Percentiles rank a stretch among this genome's conserved stretches.
These are phyloP conservation scores for Penicillium simplicissimum DNA, from an alignment of 495 filamentous ascomycete species.

Conservation along the genomic window DNA sequence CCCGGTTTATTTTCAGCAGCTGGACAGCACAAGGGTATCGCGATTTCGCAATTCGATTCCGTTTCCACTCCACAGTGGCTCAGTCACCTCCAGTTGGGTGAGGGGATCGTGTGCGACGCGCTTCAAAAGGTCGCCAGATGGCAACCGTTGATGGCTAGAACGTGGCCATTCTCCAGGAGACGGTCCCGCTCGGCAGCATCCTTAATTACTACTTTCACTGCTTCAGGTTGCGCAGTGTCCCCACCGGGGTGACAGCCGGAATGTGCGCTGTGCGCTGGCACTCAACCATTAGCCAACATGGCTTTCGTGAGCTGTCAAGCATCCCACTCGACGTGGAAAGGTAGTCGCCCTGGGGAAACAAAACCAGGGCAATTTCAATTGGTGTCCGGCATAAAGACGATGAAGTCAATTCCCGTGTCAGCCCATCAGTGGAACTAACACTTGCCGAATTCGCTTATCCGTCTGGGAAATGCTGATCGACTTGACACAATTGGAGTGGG, in stretches of 20 bases:
- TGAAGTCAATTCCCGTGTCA: neutral
- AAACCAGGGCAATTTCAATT: slow-evolving; percentile 11
- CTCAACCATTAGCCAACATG: slow-evolving; percentile 17
- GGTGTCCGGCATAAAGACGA: neutral
- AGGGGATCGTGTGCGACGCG: slow-evolving; percentile 52
- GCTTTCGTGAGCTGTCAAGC: slow-evolving; percentile 12
- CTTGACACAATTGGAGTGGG: slow-evolving; percentile 5
- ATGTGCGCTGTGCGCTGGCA: slow-evolving; percentile 26
- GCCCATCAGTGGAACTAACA: slow-evolving; percentile 13
- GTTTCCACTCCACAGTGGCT: slow-evolving; percentile 20
- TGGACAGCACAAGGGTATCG: slow-evolving; percentile 11
- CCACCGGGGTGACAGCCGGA: slow-evolving; percentile 19
- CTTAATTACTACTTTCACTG: slow-evolving; percentile 8
- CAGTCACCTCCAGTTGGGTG: slow-evolving; percentile 37
- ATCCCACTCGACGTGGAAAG: slow-evolving; percentile 20
- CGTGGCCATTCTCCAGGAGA: slow-evolving; percentile 49
- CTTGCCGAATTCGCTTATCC: slow-evolving; percentile 13
- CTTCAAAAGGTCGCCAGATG: slow-evolving; percentile 65
- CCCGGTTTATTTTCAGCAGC: slow-evolving; percentile 24
- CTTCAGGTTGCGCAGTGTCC: slow-evolving; percentile 16
- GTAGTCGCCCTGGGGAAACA: slow-evolving; percentile 13
- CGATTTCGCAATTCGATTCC: slow-evolving; percentile 9
- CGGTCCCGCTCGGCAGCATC: slow-evolving; percentile 48
- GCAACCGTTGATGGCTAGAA: slow-evolving; percentile 56
- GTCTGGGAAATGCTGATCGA: slow-evolving; percentile 16